Base-by-base conservation (phyloP, 2,329 filamentous ascomycete species). In the Tolypocladium sp. region DNA sequence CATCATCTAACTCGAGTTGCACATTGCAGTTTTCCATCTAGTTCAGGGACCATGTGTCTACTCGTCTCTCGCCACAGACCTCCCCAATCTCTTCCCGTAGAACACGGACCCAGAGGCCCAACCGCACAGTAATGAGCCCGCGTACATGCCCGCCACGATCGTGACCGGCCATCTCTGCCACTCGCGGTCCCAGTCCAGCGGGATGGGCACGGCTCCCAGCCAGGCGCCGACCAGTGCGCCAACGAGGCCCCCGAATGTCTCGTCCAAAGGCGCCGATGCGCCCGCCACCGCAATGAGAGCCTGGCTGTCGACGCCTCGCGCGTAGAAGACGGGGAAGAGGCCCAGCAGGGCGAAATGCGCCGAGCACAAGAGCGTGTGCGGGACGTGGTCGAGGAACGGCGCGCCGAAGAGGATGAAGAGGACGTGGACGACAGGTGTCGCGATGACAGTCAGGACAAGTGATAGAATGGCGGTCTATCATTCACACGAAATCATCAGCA, bases 81-180 rank as follows among this genome's bases (percentile, higher is more conserved):
- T 59, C 42, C 62, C 61, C 63, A 81, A 74, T 61, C 71, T 74
- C 71, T 71, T 79, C 41, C 79, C 80, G 64, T 76, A 79, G 8
- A 76, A 72, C 60, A 82, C 56, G 1, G 74, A 76, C 3, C 82
- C 82, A 0, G 87, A 86, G 22, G 85, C 63, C 58, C 84, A 68
- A 69, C 89, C 87, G 1, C 92, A 92, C 15, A 90, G 64, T 1
- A 84, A 79, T 72, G 90, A 92, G 1, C 94, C 94, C 7, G 84
- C 74, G 73, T 96, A 97, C 22, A 89, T 80, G 3, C 94, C 94
- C 2, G 84, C 86, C 5, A 97, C 75, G 60, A 99, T 89, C 0
- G 94, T 99, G 55, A 97, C 88, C 0, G 94, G 94, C 90, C 93
- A 99, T 73, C 88, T 90, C 82, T 99, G 94, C 94, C 94, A 99